These are phyloP conservation scores for Dictyostelium discoideum DNA, from an alignment of 78 protist species.

Conservation along the genomic window DNA sequence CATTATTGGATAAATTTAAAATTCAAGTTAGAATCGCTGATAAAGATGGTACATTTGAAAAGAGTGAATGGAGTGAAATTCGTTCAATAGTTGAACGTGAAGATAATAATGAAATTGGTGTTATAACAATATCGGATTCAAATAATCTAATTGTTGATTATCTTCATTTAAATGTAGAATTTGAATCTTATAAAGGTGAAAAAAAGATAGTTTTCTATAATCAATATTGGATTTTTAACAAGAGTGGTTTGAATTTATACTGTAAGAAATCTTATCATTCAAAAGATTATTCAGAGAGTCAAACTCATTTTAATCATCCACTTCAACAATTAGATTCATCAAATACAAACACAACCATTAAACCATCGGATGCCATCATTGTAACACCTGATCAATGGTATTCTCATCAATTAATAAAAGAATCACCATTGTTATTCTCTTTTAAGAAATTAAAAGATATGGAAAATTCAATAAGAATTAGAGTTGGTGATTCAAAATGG, in stretches of 20 bases:
- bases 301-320: constrained; percentile 9
- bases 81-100: neutral
- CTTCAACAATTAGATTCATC: neutral
- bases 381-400: constrained; percentile 51
- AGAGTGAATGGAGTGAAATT: constrained; percentile 42
- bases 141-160: neutral
- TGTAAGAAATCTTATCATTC: constrained; percentile 50
- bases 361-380: neutral
- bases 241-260: constrained; percentile 46
- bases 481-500: constrained; percentile 54
- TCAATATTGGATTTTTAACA: constrained; percentile 73
- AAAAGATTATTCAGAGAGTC: constrained; percentile 26
- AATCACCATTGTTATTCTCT: constrained; percentile 48
- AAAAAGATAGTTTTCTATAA: constrained; percentile 41
- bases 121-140: neutral
- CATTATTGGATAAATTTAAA: constrained; percentile 44
- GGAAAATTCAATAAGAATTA: constrained; percentile 20
- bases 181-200: constrained; percentile 18
- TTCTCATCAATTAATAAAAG: constrained; percentile 17
- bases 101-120: constrained; percentile 22
- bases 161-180: constrained; percentile 53
- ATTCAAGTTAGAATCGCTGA: neutral
- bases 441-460: constrained; percentile 44
- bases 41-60: neutral
- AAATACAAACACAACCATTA: neutral